phyloP scores from a whole-genome alignment of 164 flowering plant genomes.

The Stephania yunnanensis region DNA sequence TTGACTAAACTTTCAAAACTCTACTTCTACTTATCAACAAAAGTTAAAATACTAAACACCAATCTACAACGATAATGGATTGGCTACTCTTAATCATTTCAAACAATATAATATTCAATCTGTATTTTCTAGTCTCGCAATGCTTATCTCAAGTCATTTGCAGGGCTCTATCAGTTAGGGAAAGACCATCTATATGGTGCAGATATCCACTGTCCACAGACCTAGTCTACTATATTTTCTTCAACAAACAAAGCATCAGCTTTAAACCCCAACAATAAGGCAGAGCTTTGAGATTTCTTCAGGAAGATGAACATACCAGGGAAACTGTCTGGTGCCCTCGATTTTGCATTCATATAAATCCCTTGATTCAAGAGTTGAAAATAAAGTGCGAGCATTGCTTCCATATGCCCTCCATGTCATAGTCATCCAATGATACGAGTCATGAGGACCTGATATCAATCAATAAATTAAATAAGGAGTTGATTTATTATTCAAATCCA shows the following conservation, averaged over 20 bases:
- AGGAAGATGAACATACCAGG: background rate
- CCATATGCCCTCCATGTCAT: background rate
- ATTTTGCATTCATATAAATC: background rate
- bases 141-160: too few relatives aligned
- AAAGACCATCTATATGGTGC: background rate
- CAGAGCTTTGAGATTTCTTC: background rate
- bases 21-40: too few relatives aligned
- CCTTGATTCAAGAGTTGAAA: background rate
- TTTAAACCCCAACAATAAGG: background rate
- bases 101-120: background rate
- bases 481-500: too few relatives aligned
- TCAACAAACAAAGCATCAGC: background rate
- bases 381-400: background rate
- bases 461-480: too few relatives aligned
- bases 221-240: background rate
- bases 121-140: background rate
- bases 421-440: background rate
- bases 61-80: too few relatives aligned
- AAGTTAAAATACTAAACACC: too few relatives aligned
- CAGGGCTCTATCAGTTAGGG: background rate
- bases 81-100: background rate
- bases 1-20: too few relatives aligned
- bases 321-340: background rate
- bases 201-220: background rate
- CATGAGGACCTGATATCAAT: too few relatives aligned